Evolutionary conservation across 257 asterid genomes (phyloP), one percentile per base, ranked within the genome.

Genomic region (Penstemon newberryi): DNA sequence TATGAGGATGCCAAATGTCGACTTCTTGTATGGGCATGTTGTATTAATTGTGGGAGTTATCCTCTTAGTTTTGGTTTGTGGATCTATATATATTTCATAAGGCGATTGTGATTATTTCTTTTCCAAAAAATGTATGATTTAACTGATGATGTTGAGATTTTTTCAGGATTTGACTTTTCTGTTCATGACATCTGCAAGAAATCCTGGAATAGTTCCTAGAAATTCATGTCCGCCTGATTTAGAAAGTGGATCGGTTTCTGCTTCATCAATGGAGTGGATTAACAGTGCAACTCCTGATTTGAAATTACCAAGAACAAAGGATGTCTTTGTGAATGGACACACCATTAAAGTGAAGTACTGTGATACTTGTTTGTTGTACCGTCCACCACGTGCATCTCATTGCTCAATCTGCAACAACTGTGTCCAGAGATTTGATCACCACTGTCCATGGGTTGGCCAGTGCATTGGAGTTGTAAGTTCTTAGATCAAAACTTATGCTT

Each of bases 381-480:
- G 97, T 55, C 96, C 98, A 2, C 95, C 97, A 19, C 97, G 97
- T 50, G 92, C 95, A 8, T 92, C 97, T 70, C 97, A 93, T 81
- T 93, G 97, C 89, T 92, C 98, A 4, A 83, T 90, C 57, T 92
- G 97, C 93, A 92, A 92, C 78, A 92, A 88, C 73, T 93, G 99
- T 33, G 96, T 93, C 74, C 86, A 90, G 87, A 85, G 95, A 74
- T 88, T 93, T 25, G 99, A 93, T 88, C 99, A 93, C 74, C 99
- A 90, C 80, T 93, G 99, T 69, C 97, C 99, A 1, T 93, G 96
- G 97, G 92, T 90, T 52, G 97, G 96, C 57, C 99, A 93, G 83
- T 90, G 99, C 66, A 90, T 93, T 5, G 97, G 97, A 58, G 79
- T 77, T 41, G 97, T 93, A 83, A 86, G 91, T 75, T 10, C 46